Evolutionary conservation across 768 basidiomycete genomes (phyloP), one percentile per base, ranked within the genome.

Genomic region (Collybiopsis confluens): DNA sequence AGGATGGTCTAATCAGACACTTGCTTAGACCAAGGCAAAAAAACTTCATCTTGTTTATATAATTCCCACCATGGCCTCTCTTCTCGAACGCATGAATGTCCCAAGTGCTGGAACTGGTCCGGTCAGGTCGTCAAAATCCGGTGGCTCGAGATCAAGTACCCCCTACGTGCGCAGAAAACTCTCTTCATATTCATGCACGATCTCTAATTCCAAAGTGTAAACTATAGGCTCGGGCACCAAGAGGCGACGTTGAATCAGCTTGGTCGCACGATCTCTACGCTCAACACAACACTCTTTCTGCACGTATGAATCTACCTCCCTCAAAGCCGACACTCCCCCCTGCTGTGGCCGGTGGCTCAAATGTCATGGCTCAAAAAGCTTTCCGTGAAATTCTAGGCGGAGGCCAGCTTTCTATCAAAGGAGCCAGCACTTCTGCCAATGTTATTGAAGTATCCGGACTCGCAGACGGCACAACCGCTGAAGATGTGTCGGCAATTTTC

Each of bases 401-500:
- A 33, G 54, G 62, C 9, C 69, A 73, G 20, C 64, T 89, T 13
- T 76, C 74, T 11, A 89, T 90, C 69, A 88, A 88, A 65, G 88
- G 88, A 13, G 88, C 88, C 8, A 75, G 81, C 42, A 58, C 64
- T 23, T 65, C 61, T 24, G 82, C 83, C 15, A 89, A 88, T 59
- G 81, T 87, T 33, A 82, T 93, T 0, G 81, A 90, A 64, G 85
- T 93, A 21, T 74, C 81, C 2, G 89, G 88, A 2, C 69, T 93
- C 21, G 86, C 85, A 9, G 69, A 70, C 10, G 91, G 90, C 1
- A 92, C 91, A 23, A 91, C 87, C 7, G 77, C 86, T 15, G 90
- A 87, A 15, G 91, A 93, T 65, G 90, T 93, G 45, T 80, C 83
- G 64, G 88, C 90, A 23, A 92, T 92, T 52, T 93, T 93, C 76